These are phyloP conservation scores for Trichothecium roseum DNA, from an alignment of 2,329 filamentous ascomycete genomes.

Conservation along the genomic window DNA sequence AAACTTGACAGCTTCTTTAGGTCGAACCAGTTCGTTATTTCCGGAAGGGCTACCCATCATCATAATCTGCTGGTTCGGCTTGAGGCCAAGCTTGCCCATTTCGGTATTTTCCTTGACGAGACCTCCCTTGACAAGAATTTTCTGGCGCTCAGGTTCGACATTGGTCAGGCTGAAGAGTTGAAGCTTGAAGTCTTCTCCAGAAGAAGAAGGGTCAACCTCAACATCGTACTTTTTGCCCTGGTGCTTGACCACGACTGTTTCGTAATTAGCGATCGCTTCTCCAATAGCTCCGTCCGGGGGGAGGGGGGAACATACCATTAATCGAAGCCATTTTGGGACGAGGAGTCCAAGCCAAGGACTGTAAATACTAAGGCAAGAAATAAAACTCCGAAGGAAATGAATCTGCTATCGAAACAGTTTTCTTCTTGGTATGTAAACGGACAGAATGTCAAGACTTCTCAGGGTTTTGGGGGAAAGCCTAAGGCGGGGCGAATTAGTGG, in stretches of 20 bases:
- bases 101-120: constrained; percentile 93
- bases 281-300: background rate
- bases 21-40: constrained; percentile 51
- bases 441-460: no score
- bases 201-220: constrained; percentile 75
- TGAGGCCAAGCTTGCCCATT: constrained; percentile 73
- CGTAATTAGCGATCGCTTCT: constrained; percentile 3
- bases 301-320: constrained; percentile 32
- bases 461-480: background rate
- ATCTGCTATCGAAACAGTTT: background rate
- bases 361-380: background rate
- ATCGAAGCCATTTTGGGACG: constrained; percentile 45
- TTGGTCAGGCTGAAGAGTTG: constrained; percentile 92
- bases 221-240: constrained; percentile 92
- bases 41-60: constrained; percentile 88
- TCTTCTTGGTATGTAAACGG: no score
- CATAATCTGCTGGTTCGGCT: constrained; percentile 79
- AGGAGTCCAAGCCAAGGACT: no score
- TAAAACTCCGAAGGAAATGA: constrained; percentile 1
- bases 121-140: constrained; percentile 87
- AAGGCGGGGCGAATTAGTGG: background rate
- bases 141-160: constrained; percentile 92
- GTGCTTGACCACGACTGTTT: constrained; percentile 80
- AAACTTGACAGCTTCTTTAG: constrained; percentile 77
- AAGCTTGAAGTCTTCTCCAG: constrained; percentile 88